Percentiles rank a stretch among this genome's conserved stretches.
These are phyloP conservation scores for Thalia dealbata DNA, from an alignment of 176 grass and related monocot genomes.

Conservation along the genomic window DNA sequence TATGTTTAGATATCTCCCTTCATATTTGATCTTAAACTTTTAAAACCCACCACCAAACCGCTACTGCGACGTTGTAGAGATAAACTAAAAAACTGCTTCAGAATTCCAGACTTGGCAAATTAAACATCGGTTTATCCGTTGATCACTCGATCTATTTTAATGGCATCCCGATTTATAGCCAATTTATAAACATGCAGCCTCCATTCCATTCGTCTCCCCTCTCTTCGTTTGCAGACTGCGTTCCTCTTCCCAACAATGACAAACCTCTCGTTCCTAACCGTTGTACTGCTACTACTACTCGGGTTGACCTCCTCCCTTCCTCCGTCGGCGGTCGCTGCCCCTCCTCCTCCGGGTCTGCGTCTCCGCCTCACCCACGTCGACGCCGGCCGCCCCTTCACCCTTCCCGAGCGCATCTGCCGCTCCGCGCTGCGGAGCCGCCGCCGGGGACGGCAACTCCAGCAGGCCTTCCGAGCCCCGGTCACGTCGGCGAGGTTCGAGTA, in stretches of 20 bases:
- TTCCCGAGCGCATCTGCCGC: constrained; percentile 48
- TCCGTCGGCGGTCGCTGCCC: background rate
- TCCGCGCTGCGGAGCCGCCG: constrained; percentile 52
- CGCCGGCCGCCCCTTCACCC: constrained; percentile 51
- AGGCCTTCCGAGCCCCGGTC: constrained; percentile 7
- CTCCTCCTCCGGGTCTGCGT: constrained; percentile 25
- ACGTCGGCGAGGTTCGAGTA: constrained; percentile 51
- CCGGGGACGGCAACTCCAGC: constrained; percentile 46
- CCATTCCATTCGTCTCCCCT: too few relatives aligned
- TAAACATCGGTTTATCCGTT: too few relatives aligned
- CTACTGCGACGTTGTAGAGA: too few relatives aligned
- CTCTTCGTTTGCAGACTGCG: too few relatives aligned
- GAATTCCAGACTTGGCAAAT: too few relatives aligned
- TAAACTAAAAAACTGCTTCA: too few relatives aligned
- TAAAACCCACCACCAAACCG: too few relatives aligned
- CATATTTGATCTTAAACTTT: too few relatives aligned
- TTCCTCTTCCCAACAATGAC: background rate
- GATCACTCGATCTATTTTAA: too few relatives aligned
- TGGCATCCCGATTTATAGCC: too few relatives aligned
- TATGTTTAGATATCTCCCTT: too few relatives aligned
- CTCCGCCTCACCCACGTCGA: constrained; percentile 60
- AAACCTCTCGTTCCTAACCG: background rate
- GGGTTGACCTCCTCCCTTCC: background rate
- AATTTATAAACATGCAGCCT: too few relatives aligned
- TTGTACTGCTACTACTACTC: background rate